Base-by-base conservation (phyloP, 768 basidiomycete genomes). In the Termitomyces sp. region DNA sequence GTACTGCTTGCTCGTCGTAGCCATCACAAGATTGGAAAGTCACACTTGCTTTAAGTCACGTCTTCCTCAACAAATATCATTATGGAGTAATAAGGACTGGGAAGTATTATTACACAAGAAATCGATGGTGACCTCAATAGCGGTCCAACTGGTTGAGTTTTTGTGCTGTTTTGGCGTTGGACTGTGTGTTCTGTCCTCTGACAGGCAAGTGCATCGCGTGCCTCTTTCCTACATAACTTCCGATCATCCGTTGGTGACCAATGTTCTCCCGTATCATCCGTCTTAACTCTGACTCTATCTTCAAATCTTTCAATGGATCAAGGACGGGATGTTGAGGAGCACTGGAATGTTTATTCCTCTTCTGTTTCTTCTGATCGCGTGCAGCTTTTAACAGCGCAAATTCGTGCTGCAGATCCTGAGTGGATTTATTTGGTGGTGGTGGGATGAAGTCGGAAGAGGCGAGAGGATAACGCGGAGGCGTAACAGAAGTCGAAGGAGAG, bases 151-250 rank as follows among this genome's bases (percentile, higher is more conserved):
- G 82, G 78, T 98, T 98, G 74, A 98, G 85, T 73, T 87, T 94
- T 74, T 76, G 88, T 36, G 96, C 96, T 47, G 93, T 96, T 74
- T 80, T 85, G 55, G 93, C 94, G 68, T 98, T 98, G 56, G 82
- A 88, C 72, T 87, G 88, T 4, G 95, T 98, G 57, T 88, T 88
- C 75, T 98, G 96, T 58, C 96, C 96, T 72, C 96, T 83, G 60
- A 98, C 96, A 3, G 96, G 96, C 47, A 96, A 73, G 59, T 87
- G 85, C 87, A 95, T 93, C 8, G 93, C 93, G 71, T 98, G 96
- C 72, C 95, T 78, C 78, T 86, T 85, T 52, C 97, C 97, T 53
- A 93, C 85, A 72, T 96, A 95, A 65, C 89, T 93, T 50, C 96
- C 96, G 72, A 98, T 94, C 82, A 89, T 89, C 61, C 93, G 79